phyloP scores from a whole-genome alignment of 495 filamentous ascomycete genomes.

The Xylaria cubensis region DNA sequence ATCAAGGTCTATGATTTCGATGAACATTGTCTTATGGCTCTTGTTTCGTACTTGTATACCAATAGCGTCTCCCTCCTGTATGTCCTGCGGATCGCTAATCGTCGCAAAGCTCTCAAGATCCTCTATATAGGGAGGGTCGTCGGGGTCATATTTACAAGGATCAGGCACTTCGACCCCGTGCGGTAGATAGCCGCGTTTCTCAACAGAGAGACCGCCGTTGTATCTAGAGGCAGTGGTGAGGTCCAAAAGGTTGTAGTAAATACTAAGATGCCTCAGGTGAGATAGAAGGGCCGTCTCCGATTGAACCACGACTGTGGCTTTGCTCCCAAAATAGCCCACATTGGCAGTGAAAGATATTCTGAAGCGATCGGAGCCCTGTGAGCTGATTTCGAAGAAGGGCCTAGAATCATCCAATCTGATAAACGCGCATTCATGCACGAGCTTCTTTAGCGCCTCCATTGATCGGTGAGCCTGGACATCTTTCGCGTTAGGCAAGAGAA shows the following conservation, averaged over 20 bases:
- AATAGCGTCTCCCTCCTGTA: background rate
- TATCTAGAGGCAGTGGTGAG: background rate
- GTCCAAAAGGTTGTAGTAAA: background rate
- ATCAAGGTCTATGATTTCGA: slow-evolving; percentile 5
- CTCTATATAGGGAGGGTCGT: background rate
- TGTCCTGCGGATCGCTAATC: background rate
- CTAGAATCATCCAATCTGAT: background rate
- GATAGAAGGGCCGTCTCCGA: background rate
- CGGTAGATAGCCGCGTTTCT: background rate
- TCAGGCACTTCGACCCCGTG: background rate
- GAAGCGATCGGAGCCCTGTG: background rate
- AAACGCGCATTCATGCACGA: background rate
- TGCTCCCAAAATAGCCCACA: background rate
- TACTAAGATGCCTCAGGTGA: slow-evolving; percentile 1
- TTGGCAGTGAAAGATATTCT: background rate
- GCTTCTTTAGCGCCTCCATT: background rate
- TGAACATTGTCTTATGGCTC: background rate
- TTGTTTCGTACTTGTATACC: background rate
- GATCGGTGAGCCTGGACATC: background rate
- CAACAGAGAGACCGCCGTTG: background rate
- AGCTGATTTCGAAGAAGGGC: background rate
- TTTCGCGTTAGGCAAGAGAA: background rate
- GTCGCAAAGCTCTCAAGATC: background rate
- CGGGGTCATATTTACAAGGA: background rate
- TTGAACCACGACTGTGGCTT: background rate